Evolutionary conservation across 441 rosid species (phyloP).

Genomic region (Adansonia rubrostipa): DNA sequence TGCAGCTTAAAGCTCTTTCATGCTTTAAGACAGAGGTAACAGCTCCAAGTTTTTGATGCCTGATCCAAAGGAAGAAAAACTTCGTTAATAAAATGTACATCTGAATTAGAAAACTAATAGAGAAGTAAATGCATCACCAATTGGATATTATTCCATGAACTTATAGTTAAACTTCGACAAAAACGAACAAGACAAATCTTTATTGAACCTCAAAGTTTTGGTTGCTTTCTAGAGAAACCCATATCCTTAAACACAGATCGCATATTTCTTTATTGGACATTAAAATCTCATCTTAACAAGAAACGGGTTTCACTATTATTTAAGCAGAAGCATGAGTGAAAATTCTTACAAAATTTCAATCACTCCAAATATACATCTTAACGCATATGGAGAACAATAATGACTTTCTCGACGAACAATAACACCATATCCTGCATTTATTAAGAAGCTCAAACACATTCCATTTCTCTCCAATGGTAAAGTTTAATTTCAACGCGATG

Average conservation of each 20-base stretch:
- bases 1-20: constrained; percentile 23
- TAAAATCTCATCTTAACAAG: background rate
- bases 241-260: background rate
- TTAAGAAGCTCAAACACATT: background rate
- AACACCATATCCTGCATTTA: background rate
- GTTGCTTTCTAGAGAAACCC: constrained; percentile 12
- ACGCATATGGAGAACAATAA: background rate
- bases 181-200: constrained; percentile 4
- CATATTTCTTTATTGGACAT: constrained; percentile 18
- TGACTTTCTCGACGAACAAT: background rate
- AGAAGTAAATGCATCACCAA: background rate
- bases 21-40: constrained; percentile 13
- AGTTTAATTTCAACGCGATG: background rate
- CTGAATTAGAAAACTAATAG: constrained; percentile 12
- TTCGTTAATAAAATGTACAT: background rate
- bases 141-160: background rate
- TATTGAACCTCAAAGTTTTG: background rate
- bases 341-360: background rate
- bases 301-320: background rate
- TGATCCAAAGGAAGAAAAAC: constrained; percentile 29
- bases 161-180: constrained; percentile 10
- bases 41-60: constrained; percentile 28
- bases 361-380: constrained; percentile 5
- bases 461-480: background rate
- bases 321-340: background rate